phyloP scores from a whole-genome alignment of 2,329 filamentous ascomycete genomes.

The Monosporascus cannonballus region DNA sequence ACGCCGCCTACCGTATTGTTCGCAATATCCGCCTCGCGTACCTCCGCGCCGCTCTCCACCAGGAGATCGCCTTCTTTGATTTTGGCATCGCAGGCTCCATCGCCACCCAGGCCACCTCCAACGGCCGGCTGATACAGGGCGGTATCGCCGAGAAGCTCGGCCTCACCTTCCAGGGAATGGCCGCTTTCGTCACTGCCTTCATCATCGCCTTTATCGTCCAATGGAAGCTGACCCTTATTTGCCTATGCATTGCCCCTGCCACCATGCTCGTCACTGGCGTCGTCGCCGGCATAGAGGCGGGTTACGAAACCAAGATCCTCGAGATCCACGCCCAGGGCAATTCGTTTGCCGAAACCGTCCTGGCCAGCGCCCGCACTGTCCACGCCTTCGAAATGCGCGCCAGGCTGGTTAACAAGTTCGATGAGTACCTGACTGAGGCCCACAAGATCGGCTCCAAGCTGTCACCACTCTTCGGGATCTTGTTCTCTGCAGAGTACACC shows the following conservation, averaged over 20 bases:
- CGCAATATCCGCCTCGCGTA: conserved; percentile 25
- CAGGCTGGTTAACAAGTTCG: conserved; percentile 32
- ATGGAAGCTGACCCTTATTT: conserved; percentile 39
- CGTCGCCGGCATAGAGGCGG: conserved; percentile 26
- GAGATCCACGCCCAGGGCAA: conserved; percentile 28
- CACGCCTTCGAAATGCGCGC: conserved; percentile 37
- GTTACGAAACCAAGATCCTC: conserved; percentile 1
- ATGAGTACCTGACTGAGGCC: conserved; percentile 30
- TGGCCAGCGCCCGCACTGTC: conserved; percentile 33
- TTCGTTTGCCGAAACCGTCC: conserved; percentile 30
- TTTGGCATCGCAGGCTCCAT: conserved; percentile 22
- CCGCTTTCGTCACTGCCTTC: conserved; percentile 33
- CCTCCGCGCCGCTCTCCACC: conserved; percentile 33
- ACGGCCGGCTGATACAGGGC: conserved; percentile 33
- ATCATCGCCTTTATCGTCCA: conserved; percentile 33
- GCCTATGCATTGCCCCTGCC: conserved; percentile 3
- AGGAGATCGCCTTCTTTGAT: conserved; percentile 36
- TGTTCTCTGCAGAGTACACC: conserved; percentile 34
- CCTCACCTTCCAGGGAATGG: conserved; percentile 31
- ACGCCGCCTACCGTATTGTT: conserved; percentile 36
- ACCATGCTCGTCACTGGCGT: conserved; percentile 32
- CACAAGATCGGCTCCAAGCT: conserved; percentile 32
- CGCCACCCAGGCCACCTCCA: conserved; percentile 34
- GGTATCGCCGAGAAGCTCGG: conserved; percentile 36
- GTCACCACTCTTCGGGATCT: conserved; percentile 29